Evolutionary conservation across 1,139 yeast genomes (phyloP).

Genomic region (Geotrichum aggregatum): DNA sequence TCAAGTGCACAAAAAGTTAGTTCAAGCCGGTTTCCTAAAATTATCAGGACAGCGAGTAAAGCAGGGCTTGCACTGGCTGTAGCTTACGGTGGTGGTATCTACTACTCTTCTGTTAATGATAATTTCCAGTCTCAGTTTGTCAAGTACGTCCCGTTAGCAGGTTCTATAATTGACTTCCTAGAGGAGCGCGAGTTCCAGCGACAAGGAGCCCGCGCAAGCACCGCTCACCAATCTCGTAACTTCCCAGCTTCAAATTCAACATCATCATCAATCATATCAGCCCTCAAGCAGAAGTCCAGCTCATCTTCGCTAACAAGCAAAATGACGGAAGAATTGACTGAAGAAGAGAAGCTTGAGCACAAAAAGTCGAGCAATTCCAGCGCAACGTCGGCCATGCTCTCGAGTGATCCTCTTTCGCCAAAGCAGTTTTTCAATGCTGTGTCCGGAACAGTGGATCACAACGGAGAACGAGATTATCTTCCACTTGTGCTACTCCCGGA

Average conservation of each 20-base stretch:
- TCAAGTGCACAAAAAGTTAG: background rate
- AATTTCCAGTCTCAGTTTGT: slow-evolving; percentile 20
- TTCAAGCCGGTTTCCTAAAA: background rate
- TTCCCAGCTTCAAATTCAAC: slow-evolving; percentile 12
- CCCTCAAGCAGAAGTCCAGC: slow-evolving; percentile 13
- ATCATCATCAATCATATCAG: slow-evolving; percentile 26
- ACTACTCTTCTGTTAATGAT: slow-evolving; percentile 6
- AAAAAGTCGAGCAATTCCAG: slow-evolving; percentile 4
- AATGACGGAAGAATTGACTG: slow-evolving; percentile 7
- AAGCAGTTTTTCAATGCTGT: slow-evolving; percentile 32
- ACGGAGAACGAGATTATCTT: slow-evolving; percentile 28
- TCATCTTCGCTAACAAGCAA: background rate
- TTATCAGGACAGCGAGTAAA: background rate
- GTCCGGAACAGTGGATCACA: slow-evolving; percentile 29
- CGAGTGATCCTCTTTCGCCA: slow-evolving; percentile 32
- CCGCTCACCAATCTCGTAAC: slow-evolving; percentile 12
- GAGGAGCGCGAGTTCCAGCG: slow-evolving; percentile 30
- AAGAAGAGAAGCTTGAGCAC: slow-evolving; percentile 5
- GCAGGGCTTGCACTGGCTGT: background rate
- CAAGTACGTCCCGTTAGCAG: slow-evolving; percentile 30
- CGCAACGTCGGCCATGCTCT: slow-evolving; percentile 13
- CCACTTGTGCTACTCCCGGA: slow-evolving; percentile 33
- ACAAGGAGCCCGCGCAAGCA: slow-evolving; percentile 23
- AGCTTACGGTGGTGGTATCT: slow-evolving; percentile 11
- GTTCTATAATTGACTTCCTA: slow-evolving; percentile 26